phyloP scores from a whole-genome alignment of 2,329 filamentous ascomycete species.

The Sarocladium oryzae region DNA sequence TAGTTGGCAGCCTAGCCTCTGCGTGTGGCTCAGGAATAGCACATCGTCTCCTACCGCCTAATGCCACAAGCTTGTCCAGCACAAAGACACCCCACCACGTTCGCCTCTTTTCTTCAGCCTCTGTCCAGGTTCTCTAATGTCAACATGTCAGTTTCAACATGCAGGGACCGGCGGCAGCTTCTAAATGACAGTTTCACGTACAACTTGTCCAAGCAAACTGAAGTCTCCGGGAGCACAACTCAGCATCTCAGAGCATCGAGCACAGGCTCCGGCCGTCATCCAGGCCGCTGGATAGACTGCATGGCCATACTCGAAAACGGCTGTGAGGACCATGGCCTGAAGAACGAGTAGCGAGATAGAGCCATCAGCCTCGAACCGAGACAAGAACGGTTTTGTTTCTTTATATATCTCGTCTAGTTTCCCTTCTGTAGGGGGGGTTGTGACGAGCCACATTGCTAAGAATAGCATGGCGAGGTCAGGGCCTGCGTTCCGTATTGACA shows the following conservation, averaged over 20 bases:
- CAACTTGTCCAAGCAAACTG: slow-evolving; percentile 2
- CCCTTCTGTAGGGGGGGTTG: slow-evolving; percentile 26
- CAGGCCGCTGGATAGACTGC: slow-evolving; percentile 44
- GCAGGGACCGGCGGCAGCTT: too few species aligned
- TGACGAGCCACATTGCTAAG: slow-evolving; percentile 41
- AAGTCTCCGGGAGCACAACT: slow-evolving; percentile 29
- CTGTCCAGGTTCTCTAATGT: slow-evolving; percentile 35
- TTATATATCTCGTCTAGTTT: neutral
- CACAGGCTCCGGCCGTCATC: slow-evolving; percentile 38
- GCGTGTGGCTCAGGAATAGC: neutral
- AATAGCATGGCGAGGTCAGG: slow-evolving; percentile 40
- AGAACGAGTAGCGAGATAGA: slow-evolving; percentile 35
- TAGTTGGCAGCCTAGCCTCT: neutral
- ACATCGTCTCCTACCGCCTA: slow-evolving; percentile 17
- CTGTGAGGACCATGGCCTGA: slow-evolving; percentile 38
- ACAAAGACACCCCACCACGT: slow-evolving; percentile 44
- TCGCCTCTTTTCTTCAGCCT: slow-evolving; percentile 38
- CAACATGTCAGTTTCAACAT: slow-evolving; percentile 30
- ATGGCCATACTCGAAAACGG: slow-evolving; percentile 42
- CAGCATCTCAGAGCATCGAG: slow-evolving; percentile 38
- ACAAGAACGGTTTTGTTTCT: slow-evolving; percentile 21
- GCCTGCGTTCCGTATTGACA: slow-evolving; percentile 35
- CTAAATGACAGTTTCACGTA: too few species aligned
- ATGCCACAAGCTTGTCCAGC: slow-evolving; percentile 30
- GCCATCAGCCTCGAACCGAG: slow-evolving; percentile 34